Evolutionary conservation across 108 stramenopile genomes (phyloP), one percentile per base, ranked within the genome.

Genomic region (Cyclostephanos invisitatus): DNA sequence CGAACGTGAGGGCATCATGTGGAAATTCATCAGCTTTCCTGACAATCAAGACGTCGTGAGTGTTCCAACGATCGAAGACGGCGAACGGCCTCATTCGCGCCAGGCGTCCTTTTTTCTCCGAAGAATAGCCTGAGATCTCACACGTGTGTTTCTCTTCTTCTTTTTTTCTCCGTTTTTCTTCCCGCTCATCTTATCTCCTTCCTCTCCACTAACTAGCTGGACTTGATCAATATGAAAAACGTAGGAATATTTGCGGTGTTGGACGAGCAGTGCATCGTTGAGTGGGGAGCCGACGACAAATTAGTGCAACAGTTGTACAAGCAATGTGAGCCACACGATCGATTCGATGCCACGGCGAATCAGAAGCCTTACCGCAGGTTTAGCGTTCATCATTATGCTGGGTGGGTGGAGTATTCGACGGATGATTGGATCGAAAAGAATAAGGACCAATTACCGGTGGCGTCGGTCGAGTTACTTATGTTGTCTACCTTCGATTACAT

Each of bases 251-350:
- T 98, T 17, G 82, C 88, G 12, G 85, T 97, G 75, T 79, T 99
- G 28, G 98, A 98, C 64, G 99, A 98, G 71, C 96, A 97, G 77
- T 98, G 98, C 80, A 86, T 97, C 67, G 85, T 93, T 32, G 94
- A 94, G 6, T 85, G 89, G 66, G 98, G 98, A 17, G 85, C 74
- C 18, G 97, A 98, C 77, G 79, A 85, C 42, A 83, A 85, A 35
- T 96, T 94, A 47, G 91, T 93, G 5, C 72, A 80, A 28, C 91
- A 92, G 60, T 81, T 91, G 32, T 80, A 80, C 85, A 36, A 69
- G 72, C 51, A 85, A 76, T 74, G 91, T 83, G 78, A 80, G 81
- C 73, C 81, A 82, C 50, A 83, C 67, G 46, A 84, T 82, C 27
- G 88, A 59, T 72, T 88, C 86, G 66, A 80, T 77, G 67, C 72